Conservation (phyloP, 2,329 filamentous ascomycete genomes). For the Alternaria triticimaculans region DNA sequence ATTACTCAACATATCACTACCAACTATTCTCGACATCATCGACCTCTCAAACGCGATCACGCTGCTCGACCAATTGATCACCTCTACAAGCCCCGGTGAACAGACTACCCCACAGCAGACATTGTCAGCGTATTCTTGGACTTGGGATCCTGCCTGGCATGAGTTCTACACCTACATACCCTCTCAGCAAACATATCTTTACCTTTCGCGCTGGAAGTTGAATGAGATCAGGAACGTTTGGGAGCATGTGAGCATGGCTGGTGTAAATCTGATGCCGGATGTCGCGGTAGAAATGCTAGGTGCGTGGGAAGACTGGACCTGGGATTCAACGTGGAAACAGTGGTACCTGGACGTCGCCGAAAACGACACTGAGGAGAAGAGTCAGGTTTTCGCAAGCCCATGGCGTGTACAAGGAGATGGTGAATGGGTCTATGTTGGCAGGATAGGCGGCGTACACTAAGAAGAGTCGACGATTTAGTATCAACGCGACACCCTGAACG, state of each 20-base stretch:
- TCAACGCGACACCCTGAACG: not conserved
- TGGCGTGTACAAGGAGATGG: constrained; percentile 15
- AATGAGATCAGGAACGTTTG: constrained; percentile 15
- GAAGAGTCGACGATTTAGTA: not conserved
- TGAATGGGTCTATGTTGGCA: constrained; percentile 22
- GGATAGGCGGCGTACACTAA: not conserved
- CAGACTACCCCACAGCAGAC: constrained; percentile 6
- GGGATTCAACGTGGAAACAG: constrained; percentile 20
- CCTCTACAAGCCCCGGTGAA: not conserved
- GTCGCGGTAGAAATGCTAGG: constrained; percentile 15
- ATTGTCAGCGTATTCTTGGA: constrained; percentile 14
- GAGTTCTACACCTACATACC: constrained; percentile 20
- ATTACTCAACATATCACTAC: not conserved
- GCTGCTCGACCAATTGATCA: constrained; percentile 13
- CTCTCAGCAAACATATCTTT: constrained; percentile 8
- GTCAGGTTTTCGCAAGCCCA: constrained; percentile 17
- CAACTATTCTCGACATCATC: constrained; percentile 15
- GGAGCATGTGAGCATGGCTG: constrained; percentile 16
- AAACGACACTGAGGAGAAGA: not conserved
- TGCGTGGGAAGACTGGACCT: constrained; percentile 29
- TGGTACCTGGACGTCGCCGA: constrained; percentile 21
- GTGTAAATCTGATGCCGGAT: constrained; percentile 9
- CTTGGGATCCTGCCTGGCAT: constrained; percentile 21
- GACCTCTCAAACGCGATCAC: constrained; percentile 17
- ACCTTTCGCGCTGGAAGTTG: constrained; percentile 18